A percentile compares a stretch with the other conserved stretches of the same genome.
These are phyloP conservation scores for Mrakia gelida DNA, from an alignment of 768 basidiomycete species.

Conservation along the genomic window DNA sequence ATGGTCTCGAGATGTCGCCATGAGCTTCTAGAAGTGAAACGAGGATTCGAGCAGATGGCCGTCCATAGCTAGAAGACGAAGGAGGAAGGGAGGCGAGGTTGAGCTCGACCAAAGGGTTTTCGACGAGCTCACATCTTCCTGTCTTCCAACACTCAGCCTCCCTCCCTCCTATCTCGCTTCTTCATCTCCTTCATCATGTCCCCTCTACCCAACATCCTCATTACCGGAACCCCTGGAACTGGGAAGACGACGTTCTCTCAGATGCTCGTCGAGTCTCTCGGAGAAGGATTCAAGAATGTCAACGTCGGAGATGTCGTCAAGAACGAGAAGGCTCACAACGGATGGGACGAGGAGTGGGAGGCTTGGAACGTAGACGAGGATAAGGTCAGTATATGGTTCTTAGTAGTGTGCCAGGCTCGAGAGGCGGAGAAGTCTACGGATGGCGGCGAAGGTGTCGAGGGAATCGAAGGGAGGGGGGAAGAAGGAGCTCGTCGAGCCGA, in stretches of 20 bases:
- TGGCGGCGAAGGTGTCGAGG: background rate
- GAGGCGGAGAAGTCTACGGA: background rate
- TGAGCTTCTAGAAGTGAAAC: too few relatives aligned
- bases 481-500: background rate
- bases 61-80: too few relatives aligned
- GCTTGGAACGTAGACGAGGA: slow-evolving; percentile 93
- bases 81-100: too few relatives aligned
- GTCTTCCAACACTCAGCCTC: background rate
- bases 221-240: slow-evolving; percentile 54
- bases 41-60: too few relatives aligned
- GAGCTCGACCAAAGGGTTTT: too few relatives aligned
- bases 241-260: slow-evolving; percentile 92
- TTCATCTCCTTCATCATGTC: background rate
- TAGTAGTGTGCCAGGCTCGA: background rate
- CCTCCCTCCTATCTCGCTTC: background rate
- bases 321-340: slow-evolving; percentile 70
- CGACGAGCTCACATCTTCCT: too few relatives aligned
- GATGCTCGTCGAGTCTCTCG: slow-evolving; percentile 57
- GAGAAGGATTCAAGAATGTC: slow-evolving; percentile 55
- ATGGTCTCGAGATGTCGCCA: too few relatives aligned
- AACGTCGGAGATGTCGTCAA: slow-evolving; percentile 90
- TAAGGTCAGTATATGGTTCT: slow-evolving; percentile 57
- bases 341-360: slow-evolving; percentile 92
- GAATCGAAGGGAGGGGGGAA: background rate
- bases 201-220: slow-evolving; percentile 43